Base-by-base conservation (phyloP, 2,329 filamentous ascomycete species). In the Xylariaceae sp. region DNA sequence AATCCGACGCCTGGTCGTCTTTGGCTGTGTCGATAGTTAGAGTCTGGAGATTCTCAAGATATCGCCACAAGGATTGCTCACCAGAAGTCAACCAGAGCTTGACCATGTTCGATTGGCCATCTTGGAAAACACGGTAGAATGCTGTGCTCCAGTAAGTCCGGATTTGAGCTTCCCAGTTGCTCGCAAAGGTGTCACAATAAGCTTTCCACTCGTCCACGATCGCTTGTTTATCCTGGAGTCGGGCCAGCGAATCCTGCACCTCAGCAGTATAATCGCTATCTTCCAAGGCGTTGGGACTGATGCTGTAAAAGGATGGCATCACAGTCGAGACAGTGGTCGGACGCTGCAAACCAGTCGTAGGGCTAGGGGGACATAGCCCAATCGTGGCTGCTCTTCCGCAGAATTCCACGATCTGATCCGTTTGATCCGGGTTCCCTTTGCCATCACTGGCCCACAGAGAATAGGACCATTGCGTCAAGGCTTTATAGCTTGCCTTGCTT, bases 181-280 rank as follows among this genome's bases (percentile, higher is more conserved):
- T 46, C 8, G 29, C 29, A 19, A 46, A 34, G 18, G 29, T 46
- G 8, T 46, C n/a, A 22, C 44, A 36, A 36, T 46, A 46, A 15
- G 44, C 30, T 30, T 46, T 46, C 44, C 44, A 46, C 18, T 46
- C 44, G 16, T 46, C 32, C 16, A 46, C n/a, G 44, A 36, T 36
- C 16, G 36, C 44, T 34, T 34, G 15, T 10, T 36, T 5, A 18
- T 46, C 12, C 29, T 46, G 7, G 3, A 46, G 44, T 46, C 44
- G 44, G 9, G n/a, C 26, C 29, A 46, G 32, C 16, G 26, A 32
- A 19, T 5, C 29, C 36, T 36, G 26, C 18, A 46, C 32, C 5
- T 46, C 44, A 8, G 18, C 7, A n/a, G 16, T 12, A 18, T 46
- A 46, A 12, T 15, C 29, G 29, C 32, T 13, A n/a, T 46, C 44